Percentiles rank a stretch among this genome's conserved stretches.
Conservation (phyloP, 2,329 filamentous ascomycete species). For the Venturia pyrina region DNA sequence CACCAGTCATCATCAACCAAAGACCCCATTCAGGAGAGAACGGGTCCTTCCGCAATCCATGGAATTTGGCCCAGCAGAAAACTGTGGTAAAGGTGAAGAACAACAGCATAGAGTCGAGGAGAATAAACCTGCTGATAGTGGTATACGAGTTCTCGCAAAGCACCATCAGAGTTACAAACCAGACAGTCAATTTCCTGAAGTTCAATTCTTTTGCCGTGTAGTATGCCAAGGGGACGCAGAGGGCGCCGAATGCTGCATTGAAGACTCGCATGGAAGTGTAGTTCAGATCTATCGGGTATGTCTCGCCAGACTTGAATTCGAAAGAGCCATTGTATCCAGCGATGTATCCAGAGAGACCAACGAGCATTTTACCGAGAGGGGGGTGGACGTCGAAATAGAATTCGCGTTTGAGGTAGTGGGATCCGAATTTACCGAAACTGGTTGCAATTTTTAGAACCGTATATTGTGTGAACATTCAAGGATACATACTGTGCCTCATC, state of each 20-base stretch:
- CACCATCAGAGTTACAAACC: slow-evolving; percentile 93
- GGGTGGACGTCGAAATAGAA: slow-evolving; percentile 99
- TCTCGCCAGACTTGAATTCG: slow-evolving; percentile 98
- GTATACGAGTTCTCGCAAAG: slow-evolving; percentile 99
- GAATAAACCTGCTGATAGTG: slow-evolving; percentile 95
- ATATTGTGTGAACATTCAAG: background rate
- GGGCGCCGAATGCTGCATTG: slow-evolving; percentile 87
- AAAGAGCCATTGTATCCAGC: slow-evolving; percentile 98
- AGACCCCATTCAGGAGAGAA: slow-evolving; percentile 89
- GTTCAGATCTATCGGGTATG: slow-evolving; percentile 85
- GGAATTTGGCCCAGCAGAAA: slow-evolving; percentile 95
- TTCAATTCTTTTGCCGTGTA: slow-evolving; percentile 87
- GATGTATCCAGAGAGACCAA: slow-evolving; percentile 89
- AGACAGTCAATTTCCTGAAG: slow-evolving; percentile 76
- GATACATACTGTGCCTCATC: slow-evolving; percentile 62
- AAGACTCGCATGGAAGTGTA: slow-evolving; percentile 98
- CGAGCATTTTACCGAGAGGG: slow-evolving; percentile 95
- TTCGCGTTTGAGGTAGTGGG: slow-evolving; percentile 97
- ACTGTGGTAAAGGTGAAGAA: slow-evolving; percentile 98
- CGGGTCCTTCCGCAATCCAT: slow-evolving; percentile 72
- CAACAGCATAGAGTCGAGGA: slow-evolving; percentile 95
- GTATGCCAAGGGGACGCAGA: slow-evolving; percentile 89
- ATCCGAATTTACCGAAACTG: slow-evolving; percentile 94
- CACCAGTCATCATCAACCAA: slow-evolving; percentile 86
- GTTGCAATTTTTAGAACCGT: slow-evolving; percentile 18